phyloP scores from a whole-genome alignment of 2,329 filamentous ascomycete genomes.

The Triangularia setosa region DNA sequence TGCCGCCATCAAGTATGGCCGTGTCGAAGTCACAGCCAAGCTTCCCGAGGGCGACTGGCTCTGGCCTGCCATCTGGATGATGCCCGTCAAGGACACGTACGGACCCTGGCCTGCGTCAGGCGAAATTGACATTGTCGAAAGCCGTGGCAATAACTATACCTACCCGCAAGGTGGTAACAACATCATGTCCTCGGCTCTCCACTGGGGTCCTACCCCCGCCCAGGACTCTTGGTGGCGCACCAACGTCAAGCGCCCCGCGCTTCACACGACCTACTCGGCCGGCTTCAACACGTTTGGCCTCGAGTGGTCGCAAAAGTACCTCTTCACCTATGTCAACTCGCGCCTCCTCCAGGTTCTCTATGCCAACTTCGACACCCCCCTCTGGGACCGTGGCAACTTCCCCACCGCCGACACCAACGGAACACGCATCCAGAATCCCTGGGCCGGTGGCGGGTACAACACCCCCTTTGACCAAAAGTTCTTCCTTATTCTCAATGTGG shows the following conservation, averaged over 20 bases:
- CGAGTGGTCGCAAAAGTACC: constrained; percentile 84
- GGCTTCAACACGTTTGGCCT: constrained; percentile 74
- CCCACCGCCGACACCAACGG: constrained; percentile 61
- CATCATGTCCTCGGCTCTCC: constrained; percentile 72
- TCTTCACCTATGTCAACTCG: constrained; percentile 82
- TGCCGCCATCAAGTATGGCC: constrained; percentile 72
- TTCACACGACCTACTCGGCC: constrained; percentile 69
- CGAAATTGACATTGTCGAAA: constrained; percentile 80
- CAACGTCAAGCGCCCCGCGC: constrained; percentile 69
- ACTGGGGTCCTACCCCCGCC: constrained; percentile 71
- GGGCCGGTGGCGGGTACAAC: constrained; percentile 58
- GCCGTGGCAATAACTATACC: constrained; percentile 76
- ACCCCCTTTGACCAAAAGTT: constrained; percentile 75
- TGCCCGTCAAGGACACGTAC: constrained; percentile 69
- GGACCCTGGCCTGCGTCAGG: constrained; percentile 75
- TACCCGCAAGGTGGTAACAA: constrained; percentile 77
- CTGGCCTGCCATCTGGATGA: constrained; percentile 91
- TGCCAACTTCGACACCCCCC: constrained; percentile 64
- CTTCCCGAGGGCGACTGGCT: constrained; percentile 79
- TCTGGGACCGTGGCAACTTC: constrained; percentile 68
- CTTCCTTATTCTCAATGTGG: constrained; percentile 72
- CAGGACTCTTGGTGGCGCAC: constrained; percentile 82
- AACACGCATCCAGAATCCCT: constrained; percentile 59
- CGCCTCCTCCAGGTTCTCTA: constrained; percentile 77
- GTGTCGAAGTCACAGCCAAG: constrained; percentile 74